Evolutionary conservation across 2,329 filamentous ascomycete genomes (phyloP), one percentile per base, ranked within the genome.

Genomic region (Fusarium sambucinum): DNA sequence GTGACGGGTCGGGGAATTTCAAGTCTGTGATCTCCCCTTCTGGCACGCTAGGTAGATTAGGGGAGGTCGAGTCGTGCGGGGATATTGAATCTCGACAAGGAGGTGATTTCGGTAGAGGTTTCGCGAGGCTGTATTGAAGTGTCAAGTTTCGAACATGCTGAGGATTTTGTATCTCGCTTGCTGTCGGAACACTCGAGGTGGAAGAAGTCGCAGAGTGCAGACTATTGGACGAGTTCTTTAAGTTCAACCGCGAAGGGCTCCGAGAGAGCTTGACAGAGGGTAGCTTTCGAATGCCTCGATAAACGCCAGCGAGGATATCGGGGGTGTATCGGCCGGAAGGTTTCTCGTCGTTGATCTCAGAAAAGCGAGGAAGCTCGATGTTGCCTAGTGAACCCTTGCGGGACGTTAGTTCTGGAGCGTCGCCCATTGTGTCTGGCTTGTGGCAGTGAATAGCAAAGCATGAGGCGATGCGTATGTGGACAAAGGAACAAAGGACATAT

Each of bases 121-220:
- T 89, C 70, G 83, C 82, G 66, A 88, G 85, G 70, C 85, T 88
- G 59, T 84, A 80, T 72, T 86, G 85, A 50, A 88, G 77, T 68
- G 83, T 88, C 75, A 86, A 64, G 70, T 82, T 84, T 68, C 84
- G 81, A 59, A 78, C 85, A 87, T 88, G 85, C 78, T 85, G 80
- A 61, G 67, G 12, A 23, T 71, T 61, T 46, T 74, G 65, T 19
- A 55, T 65, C 44, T 74, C 56, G 56, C 52, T 57, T 30, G 59
- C 41, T 47, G 64, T 63, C 27, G 67, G 59, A 45, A 66, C 61
- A 45, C 60, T 69, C 25, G 67, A 61, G 47, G 71, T 56, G 42
- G 66, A 67, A n/a, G 69, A 55, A 48, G 68, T 41, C 19, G 68
- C 41, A 17, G 60, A 66, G 30, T 71, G 57, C 47, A 60, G 46